Base-by-base conservation (phyloP, 2,329 filamentous ascomycete genomes). In the Stagonosporopsis rhizophila region DNA sequence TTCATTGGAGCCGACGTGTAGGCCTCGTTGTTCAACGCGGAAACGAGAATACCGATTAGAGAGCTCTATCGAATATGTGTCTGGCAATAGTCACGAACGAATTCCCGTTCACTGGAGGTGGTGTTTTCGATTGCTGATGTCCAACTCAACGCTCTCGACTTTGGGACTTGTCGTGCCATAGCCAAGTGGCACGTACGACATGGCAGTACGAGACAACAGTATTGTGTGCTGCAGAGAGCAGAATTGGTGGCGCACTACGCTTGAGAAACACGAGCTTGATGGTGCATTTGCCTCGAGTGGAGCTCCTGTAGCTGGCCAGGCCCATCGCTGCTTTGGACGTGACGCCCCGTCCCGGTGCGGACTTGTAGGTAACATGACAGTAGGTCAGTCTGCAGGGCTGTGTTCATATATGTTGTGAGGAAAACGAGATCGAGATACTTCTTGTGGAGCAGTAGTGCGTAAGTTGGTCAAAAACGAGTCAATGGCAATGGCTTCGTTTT, bases 21-120 rank as follows among this genome's bases (percentile, higher is more conserved):
- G 2, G 34, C 19, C 22, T 50, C 35, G 9, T 40, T 45, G 12
- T 22, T 27, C 22, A 55, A 55, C 0, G 45, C 52, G 7, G 45
- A 44, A 15, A 70, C 54, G 0, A 69, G 69, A 11, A 73, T 59
- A 1, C 70, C 70, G 11, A 73, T 65, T 2, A 71, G 34, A 5
- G 70, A 73, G 15, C 59, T 61, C 56, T 69, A 73, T 9, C 19
- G 62, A 8, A 57, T 64, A 8, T 61, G 19, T 39, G 70, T 68
- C 1, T 45, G 2, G 22, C 47, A 45, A 37, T 37, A 9, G 61
- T 56, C 38, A 2, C 58, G 44, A 2, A 62, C 25, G 15, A 32
- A 9, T 28, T 70, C 69, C 67, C 61, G 71, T 11, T 60, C 65
- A 20, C 63, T 53, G 0, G 53, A 48, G 0, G 62, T 64, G 20